Evolutionary conservation across 768 basidiomycete genomes (phyloP).

Genomic region (Stropharia rugosoannulata): DNA sequence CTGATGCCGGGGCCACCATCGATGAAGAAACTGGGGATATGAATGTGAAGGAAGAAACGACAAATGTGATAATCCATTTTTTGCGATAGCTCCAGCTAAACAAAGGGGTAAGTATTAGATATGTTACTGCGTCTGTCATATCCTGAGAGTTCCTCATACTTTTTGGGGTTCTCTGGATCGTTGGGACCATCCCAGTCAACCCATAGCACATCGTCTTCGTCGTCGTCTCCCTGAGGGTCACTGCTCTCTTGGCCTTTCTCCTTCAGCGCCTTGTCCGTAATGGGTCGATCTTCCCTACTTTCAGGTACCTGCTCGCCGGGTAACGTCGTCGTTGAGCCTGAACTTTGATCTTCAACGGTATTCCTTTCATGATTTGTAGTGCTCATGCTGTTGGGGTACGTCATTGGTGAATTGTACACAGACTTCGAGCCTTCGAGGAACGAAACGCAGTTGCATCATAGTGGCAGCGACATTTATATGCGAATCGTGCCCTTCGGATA

Average conservation of each 20-base stretch:
- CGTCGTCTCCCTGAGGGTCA: background rate
- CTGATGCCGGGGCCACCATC: slow-evolving; percentile 68
- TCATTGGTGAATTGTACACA: background rate
- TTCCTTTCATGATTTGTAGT: no score
- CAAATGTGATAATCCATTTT: slow-evolving; percentile 43
- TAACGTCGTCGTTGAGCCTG: slow-evolving; percentile 1
- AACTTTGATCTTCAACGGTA: no score
- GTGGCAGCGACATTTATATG: no score
- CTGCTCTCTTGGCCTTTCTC: background rate
- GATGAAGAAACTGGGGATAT: slow-evolving; percentile 70
- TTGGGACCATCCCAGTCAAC: slow-evolving; percentile 66
- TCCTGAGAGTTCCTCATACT: slow-evolving; percentile 32
- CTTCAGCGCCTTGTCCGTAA: background rate
- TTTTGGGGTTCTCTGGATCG: slow-evolving; percentile 61
- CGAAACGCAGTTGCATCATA: background rate
- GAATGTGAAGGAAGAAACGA: slow-evolving; percentile 69
- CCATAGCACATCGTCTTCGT: slow-evolving; percentile 25
- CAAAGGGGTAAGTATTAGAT: background rate
- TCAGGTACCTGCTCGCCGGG: slow-evolving; percentile 3
- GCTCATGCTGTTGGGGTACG: no score
- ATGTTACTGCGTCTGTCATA: background rate
- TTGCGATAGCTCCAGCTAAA: background rate
- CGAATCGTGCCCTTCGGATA: background rate
- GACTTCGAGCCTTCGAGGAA: background rate
- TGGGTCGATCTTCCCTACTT: background rate